These are phyloP conservation scores for Diutina catenulata DNA, from an alignment of 1,139 yeast species.

Conservation along the genomic window DNA sequence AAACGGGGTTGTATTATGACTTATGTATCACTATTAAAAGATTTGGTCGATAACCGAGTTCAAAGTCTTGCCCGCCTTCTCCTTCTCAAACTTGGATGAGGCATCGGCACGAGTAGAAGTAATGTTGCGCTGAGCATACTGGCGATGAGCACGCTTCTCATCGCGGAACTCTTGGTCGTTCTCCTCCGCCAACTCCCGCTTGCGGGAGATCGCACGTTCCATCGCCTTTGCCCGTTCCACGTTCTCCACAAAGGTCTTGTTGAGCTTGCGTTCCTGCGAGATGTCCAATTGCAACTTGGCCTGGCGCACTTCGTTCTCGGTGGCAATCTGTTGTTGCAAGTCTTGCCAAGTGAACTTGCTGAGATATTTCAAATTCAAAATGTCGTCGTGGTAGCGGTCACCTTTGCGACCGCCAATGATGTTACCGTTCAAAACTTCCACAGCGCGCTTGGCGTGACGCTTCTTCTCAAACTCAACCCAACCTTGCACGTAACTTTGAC, in stretches of 20 bases:
- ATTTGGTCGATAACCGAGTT: conserved; percentile 32
- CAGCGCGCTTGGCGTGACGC: conserved; percentile 81
- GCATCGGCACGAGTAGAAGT: conserved; percentile 59
- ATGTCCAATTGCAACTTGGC: conserved; percentile 80
- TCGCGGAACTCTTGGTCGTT: conserved; percentile 17
- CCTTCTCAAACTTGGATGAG: conserved; percentile 31
- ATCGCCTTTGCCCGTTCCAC: conserved; percentile 83
- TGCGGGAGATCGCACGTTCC: conserved; percentile 23
- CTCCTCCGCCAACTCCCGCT: conserved; percentile 6
- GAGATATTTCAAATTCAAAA: conserved; percentile 78
- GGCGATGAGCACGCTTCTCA: conserved; percentile 22
- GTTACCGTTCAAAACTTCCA: conserved; percentile 76
- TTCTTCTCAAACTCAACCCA: conserved; percentile 91
- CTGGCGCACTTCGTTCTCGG: conserved; percentile 81
- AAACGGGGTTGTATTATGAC: too few relatives aligned
- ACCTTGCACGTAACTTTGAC: conserved; percentile 81
- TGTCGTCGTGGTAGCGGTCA: conserved; percentile 88
- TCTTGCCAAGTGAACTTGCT: conserved; percentile 94
- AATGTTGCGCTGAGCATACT: conserved; percentile 52
- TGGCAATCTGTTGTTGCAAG: conserved; percentile 84
- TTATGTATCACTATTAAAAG: too few relatives aligned
- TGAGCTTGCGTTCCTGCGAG: conserved; percentile 78
- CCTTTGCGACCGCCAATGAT: conserved; percentile 88
- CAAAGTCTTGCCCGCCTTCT: conserved; percentile 33
- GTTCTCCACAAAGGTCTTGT: conserved; percentile 70